Evolutionary conservation across 2,329 filamentous ascomycete genomes (phyloP), one percentile per base, ranked within the genome.

Genomic region (Ceratocystis smalleyi): DNA sequence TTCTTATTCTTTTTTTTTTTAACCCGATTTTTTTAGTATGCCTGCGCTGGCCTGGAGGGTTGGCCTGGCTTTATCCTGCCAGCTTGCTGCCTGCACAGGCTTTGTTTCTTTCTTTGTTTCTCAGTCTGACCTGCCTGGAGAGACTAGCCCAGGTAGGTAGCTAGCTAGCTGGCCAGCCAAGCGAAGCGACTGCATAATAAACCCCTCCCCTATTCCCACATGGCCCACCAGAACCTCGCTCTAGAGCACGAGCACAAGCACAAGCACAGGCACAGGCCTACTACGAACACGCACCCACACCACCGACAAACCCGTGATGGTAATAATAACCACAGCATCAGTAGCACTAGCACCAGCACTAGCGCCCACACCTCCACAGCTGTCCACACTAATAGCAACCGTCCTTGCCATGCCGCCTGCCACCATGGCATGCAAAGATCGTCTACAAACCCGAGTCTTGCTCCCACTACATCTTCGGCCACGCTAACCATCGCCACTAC

Each of bases 41-140:
- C 35, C 3, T 15, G 35, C 35, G 10, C 15, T 12, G 35, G 32
- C 10, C 32, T 35, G 32, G 35, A 40, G 32, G 10, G 35, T 12
- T n/a, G n/a, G n/a, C 45, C n/a, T 7, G 45, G 45, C 19, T 49
- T 49, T 49, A 19, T 19, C 45, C 45, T 49, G 35, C 22, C 22
- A 22, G n/a, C n/a, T 51, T 51, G 7, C 59, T 61, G 59, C 30
- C 59, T 61, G 59, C 30, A 61, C 43, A 49, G 59, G 22, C 35
- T 30, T 61, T 47, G 17, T 61, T 47, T 30, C 24, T 24, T 45
- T 32, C 59, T 61, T 61, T 22, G 43, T 61, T 45, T 61, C 32
- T 40, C n/a, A 24, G 17, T 12, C 17, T 43, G 10, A 12, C 43
- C 8, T 10, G 15, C 43, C 6, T 35, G 27, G 27, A 7, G 30